Percentiles rank a stretch among this genome's conserved stretches.
These are phyloP conservation scores for Sonneratia alba DNA, from an alignment of 345 rosid species.

Conservation along the genomic window DNA sequence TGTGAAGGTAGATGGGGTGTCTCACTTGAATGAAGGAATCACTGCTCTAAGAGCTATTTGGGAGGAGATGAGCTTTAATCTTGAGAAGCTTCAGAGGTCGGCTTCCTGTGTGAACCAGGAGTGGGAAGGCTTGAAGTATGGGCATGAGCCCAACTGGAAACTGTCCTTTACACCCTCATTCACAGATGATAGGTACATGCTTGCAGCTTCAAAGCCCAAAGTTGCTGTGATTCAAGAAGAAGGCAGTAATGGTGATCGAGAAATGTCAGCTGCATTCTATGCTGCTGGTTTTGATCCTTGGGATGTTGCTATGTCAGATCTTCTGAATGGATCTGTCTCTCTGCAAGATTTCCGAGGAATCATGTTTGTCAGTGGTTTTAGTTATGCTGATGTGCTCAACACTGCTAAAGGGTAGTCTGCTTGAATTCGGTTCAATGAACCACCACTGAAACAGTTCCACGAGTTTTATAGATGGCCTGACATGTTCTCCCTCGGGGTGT, in stretches of 20 bases:
- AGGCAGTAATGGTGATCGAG: conserved; percentile 94
- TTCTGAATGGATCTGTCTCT: conserved; percentile 48
- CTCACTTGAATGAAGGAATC: conserved; percentile 51
- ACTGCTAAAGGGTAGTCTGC: conserved; percentile 99
- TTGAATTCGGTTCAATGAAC: conserved; percentile 68
- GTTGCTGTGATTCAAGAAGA: conserved; percentile 89
- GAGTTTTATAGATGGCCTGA: conserved; percentile 80
- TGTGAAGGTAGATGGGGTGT: conserved; percentile 47
- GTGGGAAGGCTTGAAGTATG: conserved; percentile 70
- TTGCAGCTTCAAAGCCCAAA: conserved; percentile 55
- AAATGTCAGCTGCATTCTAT: conserved; percentile 82
- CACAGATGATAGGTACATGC: conserved; percentile 50
- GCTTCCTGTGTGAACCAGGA: conserved; percentile 74
- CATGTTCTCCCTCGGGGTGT: conserved; percentile 84
- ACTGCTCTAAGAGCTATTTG: conserved; percentile 69
- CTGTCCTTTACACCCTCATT: conserved; percentile 62
- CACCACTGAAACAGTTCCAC: conserved; percentile 64
- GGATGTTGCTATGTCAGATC: conserved; percentile 93
- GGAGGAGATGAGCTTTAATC: conserved; percentile 87
- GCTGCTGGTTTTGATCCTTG: conserved; percentile 95
- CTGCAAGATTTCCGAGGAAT: conserved; percentile 67
- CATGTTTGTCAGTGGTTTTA: conserved; percentile 88
- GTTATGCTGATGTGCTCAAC: conserved; percentile 86
- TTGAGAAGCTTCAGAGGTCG: conserved; percentile 68
- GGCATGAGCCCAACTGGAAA: conserved; percentile 67